Conservation (phyloP, 495 filamentous ascomycete genomes). For the Cercophora samala region DNA sequence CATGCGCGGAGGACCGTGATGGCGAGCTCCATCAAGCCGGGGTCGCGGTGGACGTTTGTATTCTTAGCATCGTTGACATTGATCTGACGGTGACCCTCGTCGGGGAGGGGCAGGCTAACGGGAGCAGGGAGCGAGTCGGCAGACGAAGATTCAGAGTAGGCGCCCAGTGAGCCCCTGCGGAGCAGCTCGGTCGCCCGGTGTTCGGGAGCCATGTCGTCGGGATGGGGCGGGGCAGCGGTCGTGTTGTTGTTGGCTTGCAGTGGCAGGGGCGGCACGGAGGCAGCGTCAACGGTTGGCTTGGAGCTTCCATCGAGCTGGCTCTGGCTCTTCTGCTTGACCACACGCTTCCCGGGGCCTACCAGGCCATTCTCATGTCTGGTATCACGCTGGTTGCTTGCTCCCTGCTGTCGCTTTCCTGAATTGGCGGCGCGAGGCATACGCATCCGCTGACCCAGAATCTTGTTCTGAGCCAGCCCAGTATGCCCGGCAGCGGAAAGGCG, state of each 20-base stretch:
- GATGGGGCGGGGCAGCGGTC: conserved; percentile 37
- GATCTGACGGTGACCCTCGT: conserved; percentile 56
- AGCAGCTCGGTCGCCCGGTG: conserved; percentile 38
- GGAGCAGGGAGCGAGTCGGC: conserved; percentile 43
- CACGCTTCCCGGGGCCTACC: conserved; percentile 78
- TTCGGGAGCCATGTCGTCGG: conserved; percentile 41
- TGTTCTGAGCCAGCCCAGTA: conserved; percentile 49
- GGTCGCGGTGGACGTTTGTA: conserved; percentile 58
- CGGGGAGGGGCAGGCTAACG: conserved; percentile 33
- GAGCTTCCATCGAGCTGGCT: conserved; percentile 39
- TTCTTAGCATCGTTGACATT: conserved; percentile 66
- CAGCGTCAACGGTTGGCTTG: conserved; percentile 30
- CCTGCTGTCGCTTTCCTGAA: conserved; percentile 63
- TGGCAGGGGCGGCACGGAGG: conserved; percentile 39
- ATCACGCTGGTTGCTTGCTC: conserved; percentile 65
- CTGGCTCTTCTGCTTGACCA: conserved; percentile 53
- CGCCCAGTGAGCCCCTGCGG: conserved; percentile 45
- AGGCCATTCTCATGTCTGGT: conserved; percentile 85
- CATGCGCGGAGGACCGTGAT: conserved; percentile 87
- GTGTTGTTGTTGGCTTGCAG: conserved; percentile 32
- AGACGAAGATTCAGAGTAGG: conserved; percentile 49
- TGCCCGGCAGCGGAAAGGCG: conserved; percentile 12
- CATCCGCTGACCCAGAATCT: conserved; percentile 50
- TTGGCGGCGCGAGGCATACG: conserved; percentile 70
- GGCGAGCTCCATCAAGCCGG: conserved; percentile 65